Evolutionary conservation across 768 basidiomycete genomes (phyloP).

Genomic region (Naganishia randhawae): DNA sequence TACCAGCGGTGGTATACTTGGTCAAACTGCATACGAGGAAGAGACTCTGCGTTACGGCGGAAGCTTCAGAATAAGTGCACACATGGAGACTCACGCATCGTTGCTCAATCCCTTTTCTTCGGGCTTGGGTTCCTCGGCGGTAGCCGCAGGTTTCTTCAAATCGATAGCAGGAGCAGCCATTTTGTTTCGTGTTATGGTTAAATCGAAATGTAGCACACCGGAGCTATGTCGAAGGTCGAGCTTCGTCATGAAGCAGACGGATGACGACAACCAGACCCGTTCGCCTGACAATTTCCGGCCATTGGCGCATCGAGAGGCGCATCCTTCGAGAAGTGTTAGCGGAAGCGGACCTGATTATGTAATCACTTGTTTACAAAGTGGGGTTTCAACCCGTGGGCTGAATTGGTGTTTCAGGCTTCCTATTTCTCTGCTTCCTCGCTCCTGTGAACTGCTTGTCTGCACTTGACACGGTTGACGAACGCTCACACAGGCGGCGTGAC

Average conservation of each 20-base stretch:
- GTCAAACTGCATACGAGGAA: constrained; percentile 39
- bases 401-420: background rate
- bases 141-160: constrained; percentile 36
- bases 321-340: constrained; percentile 13
- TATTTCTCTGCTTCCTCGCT: background rate
- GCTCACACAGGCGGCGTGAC: too few relatives aligned
- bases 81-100: constrained; percentile 43
- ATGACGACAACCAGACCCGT: constrained; percentile 19
- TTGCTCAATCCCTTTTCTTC: constrained; percentile 49
- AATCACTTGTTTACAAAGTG: constrained; percentile 18
- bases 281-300: constrained; percentile 7
- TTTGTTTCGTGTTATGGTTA: constrained; percentile 1
- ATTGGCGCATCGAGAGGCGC: constrained; percentile 7
- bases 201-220: background rate
- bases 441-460: background rate
- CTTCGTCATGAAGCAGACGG: constrained; percentile 4
- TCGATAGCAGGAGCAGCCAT: constrained; percentile 24
- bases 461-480: too few relatives aligned
- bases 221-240: background rate
- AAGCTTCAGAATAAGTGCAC: too few relatives aligned
- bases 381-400: background rate
- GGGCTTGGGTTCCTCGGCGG: constrained; percentile 36
- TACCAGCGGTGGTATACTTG: constrained; percentile 74
- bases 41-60: background rate
- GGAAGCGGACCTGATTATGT: constrained; percentile 14